These are phyloP conservation scores for Diplocarpon mali DNA, from an alignment of 2,329 filamentous ascomycete species.

Conservation along the genomic window DNA sequence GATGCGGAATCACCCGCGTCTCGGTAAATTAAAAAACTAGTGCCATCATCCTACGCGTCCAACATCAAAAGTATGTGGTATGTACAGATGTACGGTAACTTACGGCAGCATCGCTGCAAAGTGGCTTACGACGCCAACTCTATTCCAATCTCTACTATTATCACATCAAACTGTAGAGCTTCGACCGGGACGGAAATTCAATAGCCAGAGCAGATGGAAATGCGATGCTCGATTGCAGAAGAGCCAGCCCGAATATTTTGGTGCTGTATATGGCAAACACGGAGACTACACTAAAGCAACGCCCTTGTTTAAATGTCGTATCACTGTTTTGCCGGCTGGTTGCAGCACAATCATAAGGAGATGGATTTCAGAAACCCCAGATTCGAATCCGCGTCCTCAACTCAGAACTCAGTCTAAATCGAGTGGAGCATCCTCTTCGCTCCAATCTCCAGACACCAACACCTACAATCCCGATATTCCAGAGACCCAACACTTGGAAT, in stretches of 20 bases:
- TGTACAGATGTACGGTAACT: slow-evolving; percentile 18
- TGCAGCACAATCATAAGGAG: not conserved
- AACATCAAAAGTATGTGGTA: slow-evolving; percentile 18
- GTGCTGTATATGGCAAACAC: no score
- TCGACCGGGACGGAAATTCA: not conserved
- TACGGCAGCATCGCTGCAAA: slow-evolving; percentile 16
- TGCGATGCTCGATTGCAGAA: not conserved
- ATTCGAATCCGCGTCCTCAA: not conserved
- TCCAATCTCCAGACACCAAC: not conserved
- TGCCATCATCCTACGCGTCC: not conserved
- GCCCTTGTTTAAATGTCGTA: not conserved
- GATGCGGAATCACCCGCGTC: slow-evolving; percentile 9
- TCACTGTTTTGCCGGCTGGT: not conserved
- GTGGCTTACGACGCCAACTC: slow-evolving; percentile 5
- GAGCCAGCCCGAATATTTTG: no score
- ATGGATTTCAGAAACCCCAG: not conserved
- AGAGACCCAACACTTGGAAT: not conserved
- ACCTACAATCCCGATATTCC: not conserved
- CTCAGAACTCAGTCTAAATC: not conserved
- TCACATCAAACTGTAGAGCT: not conserved
- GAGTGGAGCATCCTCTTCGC: not conserved
- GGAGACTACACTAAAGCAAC: not conserved
- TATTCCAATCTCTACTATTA: not conserved
- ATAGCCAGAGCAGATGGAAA: not conserved
- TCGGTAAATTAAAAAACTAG: slow-evolving; percentile 7